A percentile compares a stretch with the other conserved stretches of the same genome.
Evolutionary conservation across 495 filamentous ascomycete species (phyloP).

Genomic region (Podospora sp.): DNA sequence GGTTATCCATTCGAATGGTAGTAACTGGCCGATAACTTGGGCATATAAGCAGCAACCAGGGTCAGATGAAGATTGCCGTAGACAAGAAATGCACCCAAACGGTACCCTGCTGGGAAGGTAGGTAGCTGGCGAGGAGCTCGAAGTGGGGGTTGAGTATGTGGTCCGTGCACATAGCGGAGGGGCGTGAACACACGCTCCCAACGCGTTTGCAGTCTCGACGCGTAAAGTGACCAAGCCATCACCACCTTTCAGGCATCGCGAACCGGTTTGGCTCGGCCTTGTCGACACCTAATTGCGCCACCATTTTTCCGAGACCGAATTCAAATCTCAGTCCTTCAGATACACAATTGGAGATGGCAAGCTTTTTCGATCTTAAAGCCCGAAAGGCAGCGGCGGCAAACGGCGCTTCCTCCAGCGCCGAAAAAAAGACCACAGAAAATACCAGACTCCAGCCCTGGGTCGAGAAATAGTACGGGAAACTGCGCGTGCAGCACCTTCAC

Average conservation of each 20-base stretch:
- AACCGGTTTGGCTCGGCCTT: neutral
- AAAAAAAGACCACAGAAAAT: constrained; percentile 62
- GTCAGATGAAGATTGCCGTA: too few species aligned
- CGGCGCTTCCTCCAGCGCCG: constrained; percentile 53
- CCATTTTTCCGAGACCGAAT: neutral
- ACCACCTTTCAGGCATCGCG: neutral
- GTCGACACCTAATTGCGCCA: neutral
- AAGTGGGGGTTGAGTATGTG: neutral
- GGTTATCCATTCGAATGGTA: too few species aligned
- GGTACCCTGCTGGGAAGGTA: too few species aligned
- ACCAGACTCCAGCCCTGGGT: constrained; percentile 88
- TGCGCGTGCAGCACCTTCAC: neutral
- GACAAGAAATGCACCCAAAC: too few species aligned
- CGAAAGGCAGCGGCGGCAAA: constrained; percentile 77
- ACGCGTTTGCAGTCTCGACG: constrained; percentile 14
- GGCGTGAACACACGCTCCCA: neutral
- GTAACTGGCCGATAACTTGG: too few species aligned
- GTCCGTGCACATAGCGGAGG: constrained; percentile 2
- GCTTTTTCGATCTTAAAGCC: constrained; percentile 94
- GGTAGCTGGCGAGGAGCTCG: neutral
- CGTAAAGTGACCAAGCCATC: constrained; percentile 24
- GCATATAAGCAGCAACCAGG: too few species aligned
- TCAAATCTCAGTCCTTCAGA: neutral
- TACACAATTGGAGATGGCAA: constrained; percentile 56
- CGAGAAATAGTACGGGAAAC: constrained; percentile 89